phyloP scores from a whole-genome alignment of 495 filamentous ascomycete genomes.

The Durotheca rogersii region DNA sequence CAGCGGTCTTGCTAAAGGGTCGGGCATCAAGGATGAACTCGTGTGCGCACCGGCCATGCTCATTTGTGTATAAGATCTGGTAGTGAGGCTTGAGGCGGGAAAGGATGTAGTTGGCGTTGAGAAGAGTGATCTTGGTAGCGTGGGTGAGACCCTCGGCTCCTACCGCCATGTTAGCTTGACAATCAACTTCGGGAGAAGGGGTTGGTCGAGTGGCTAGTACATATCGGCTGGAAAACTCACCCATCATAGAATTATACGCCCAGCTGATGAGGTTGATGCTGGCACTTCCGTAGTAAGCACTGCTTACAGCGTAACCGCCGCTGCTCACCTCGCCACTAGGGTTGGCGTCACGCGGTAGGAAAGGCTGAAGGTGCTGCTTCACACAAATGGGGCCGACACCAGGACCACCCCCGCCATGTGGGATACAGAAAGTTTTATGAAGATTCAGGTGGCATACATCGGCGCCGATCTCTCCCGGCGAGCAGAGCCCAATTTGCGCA shows the following conservation, averaged over 20 bases:
- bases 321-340: constrained; percentile 42
- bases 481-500: constrained; percentile 95
- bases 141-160: constrained; percentile 83
- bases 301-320: constrained; percentile 68
- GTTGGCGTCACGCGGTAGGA: constrained; percentile 69
- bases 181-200: background rate
- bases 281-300: constrained; percentile 87
- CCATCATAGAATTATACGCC: constrained; percentile 99
- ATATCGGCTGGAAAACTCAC: constrained; percentile 34
- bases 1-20: constrained; percentile 77
- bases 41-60: constrained; percentile 85
- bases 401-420: constrained; percentile 93
- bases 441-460: constrained; percentile 98
- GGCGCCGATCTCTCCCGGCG: constrained; percentile 93
- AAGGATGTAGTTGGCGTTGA: constrained; percentile 98
- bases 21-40: constrained; percentile 97
- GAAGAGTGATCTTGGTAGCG: constrained; percentile 88
- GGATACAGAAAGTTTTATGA: constrained; percentile 99
- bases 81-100: constrained; percentile 88
- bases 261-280: constrained; percentile 95
- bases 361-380: constrained; percentile 73
- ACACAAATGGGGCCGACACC: constrained; percentile 96
- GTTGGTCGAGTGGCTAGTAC: background rate
- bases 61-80: constrained; percentile 89
- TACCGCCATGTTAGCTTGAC: constrained; percentile 31